These are phyloP conservation scores for Hanseniaspora clermontiae DNA, from an alignment of 805 yeast species.

Conservation along the genomic window DNA sequence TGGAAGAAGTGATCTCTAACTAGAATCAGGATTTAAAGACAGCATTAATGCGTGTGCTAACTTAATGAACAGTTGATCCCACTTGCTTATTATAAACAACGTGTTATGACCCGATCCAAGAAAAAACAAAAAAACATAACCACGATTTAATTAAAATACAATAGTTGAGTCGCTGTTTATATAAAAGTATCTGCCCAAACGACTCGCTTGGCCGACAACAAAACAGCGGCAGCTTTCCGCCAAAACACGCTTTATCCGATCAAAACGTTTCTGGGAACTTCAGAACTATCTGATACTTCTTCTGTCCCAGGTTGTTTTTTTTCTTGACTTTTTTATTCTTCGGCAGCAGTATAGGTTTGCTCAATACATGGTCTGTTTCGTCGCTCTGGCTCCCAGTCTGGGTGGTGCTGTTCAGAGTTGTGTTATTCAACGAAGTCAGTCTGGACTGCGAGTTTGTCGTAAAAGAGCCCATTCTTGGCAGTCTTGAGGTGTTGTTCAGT, in stretches of 20 bases:
- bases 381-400: neutral
- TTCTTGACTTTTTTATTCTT: neutral
- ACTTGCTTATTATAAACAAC: too few relatives aligned
- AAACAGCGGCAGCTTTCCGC: too few relatives aligned
- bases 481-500: neutral
- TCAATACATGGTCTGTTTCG: neutral
- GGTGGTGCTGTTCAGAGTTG: neutral
- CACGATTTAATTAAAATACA: too few relatives aligned
- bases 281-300: constrained; percentile 10
- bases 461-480: constrained; percentile 13
- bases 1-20: too few relatives aligned
- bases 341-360: neutral
- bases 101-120: too few relatives aligned
- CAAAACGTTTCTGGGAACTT: constrained; percentile 12
- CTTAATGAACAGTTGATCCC: too few relatives aligned
- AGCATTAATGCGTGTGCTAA: too few relatives aligned
- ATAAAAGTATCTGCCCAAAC: too few relatives aligned
- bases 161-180: too few relatives aligned
- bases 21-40: too few relatives aligned
- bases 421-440: constrained; percentile 5
- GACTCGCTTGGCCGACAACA: too few relatives aligned
- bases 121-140: too few relatives aligned
- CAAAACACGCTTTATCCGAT: neutral
- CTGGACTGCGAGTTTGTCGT: constrained; percentile 8
- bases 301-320: neutral